These are phyloP conservation scores for Galeopsis tetrahit DNA, from an alignment of 257 asterid genomes.

Conservation along the genomic window DNA sequence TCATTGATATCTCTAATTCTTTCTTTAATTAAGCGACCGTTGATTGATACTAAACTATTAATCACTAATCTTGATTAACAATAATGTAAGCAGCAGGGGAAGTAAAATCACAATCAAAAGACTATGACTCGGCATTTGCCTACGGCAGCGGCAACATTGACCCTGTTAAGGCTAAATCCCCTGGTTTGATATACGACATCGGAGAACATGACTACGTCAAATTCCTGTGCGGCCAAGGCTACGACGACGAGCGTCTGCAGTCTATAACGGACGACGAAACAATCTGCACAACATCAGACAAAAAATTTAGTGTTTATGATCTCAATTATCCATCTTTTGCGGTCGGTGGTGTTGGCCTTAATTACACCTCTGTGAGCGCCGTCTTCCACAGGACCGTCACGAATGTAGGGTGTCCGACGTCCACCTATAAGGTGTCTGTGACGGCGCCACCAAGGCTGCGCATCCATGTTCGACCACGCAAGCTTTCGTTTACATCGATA, in stretches of 20 bases:
- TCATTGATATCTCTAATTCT: too few species aligned
- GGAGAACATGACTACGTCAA: background rate
- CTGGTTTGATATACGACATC: background rate
- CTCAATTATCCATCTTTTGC: slow-evolving; percentile 59
- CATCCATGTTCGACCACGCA: slow-evolving; percentile 44
- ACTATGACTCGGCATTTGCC: background rate
- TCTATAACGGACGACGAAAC: background rate
- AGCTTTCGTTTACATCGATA: slow-evolving; percentile 43
- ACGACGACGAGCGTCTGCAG: background rate
- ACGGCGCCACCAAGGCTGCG: slow-evolving; percentile 26
- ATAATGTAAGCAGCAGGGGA: too few species aligned
- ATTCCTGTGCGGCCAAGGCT: background rate
- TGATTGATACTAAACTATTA: too few species aligned
- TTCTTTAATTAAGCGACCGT: too few species aligned
- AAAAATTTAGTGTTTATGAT: slow-evolving; percentile 50
- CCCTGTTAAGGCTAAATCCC: background rate
- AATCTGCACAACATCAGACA: slow-evolving; percentile 39
- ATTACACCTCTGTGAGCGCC: slow-evolving; percentile 19
- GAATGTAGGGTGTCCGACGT: slow-evolving; percentile 59
- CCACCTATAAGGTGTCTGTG: slow-evolving; percentile 49
- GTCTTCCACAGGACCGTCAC: slow-evolving; percentile 56
- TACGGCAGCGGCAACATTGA: background rate
- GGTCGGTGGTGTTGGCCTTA: background rate
- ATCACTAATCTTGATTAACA: too few species aligned
- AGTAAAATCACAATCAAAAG: background rate